These are phyloP conservation scores for Rosa lucieae DNA, from an alignment of 306 rosid genomes.

Conservation along the genomic window DNA sequence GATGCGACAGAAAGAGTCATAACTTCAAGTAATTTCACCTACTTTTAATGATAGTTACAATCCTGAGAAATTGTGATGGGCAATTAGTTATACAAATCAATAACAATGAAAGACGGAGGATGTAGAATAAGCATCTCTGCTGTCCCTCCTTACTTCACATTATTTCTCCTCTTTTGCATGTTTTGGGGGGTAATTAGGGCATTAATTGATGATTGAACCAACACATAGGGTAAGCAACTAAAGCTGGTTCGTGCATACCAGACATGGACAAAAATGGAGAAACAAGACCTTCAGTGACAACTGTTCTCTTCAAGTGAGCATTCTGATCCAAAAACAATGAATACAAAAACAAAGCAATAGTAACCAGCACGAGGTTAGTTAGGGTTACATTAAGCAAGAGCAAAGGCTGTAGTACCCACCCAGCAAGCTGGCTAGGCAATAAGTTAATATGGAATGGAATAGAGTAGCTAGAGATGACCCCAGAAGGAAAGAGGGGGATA, in stretches of 20 bases:
- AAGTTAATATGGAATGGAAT: background rate
- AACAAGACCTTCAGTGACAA: background rate
- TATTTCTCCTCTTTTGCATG: background rate
- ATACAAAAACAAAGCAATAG: background rate
- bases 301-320: background rate
- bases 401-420: background rate
- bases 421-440: background rate
- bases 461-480: slow-evolving; percentile 4
- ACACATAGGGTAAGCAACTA: background rate
- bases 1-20: too few relatives aligned
- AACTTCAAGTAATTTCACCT: too few relatives aligned
- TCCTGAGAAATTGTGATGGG: too few relatives aligned
- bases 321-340: background rate
- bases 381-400: background rate
- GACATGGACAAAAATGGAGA: slow-evolving; percentile 11
- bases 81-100: too few relatives aligned
- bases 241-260: background rate
- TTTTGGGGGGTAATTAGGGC: background rate
- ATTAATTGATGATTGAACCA: background rate
- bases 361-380: background rate
- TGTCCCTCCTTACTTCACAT: too few relatives aligned
- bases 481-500: background rate
- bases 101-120: too few relatives aligned
- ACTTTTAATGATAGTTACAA: too few relatives aligned
- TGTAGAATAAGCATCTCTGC: too few relatives aligned